A percentile compares a stretch with the other conserved stretches of the same genome.
phyloP scores from a whole-genome alignment of 164 flowering plant species.

The Liriodendron chinense region DNA sequence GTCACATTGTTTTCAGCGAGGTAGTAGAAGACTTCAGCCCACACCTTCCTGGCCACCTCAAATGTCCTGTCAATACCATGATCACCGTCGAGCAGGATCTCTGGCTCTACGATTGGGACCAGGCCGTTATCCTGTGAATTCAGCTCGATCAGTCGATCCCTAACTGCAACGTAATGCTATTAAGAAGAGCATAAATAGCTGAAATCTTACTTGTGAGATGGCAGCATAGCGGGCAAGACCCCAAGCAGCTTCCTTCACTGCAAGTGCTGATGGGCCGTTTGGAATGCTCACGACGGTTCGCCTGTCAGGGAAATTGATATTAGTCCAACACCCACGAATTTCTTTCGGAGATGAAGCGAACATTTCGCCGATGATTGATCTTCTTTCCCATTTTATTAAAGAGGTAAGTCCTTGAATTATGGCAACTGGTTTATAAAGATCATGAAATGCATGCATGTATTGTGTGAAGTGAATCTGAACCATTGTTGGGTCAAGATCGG shows the following conservation, averaged over 20 bases:
- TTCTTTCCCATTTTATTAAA: background rate
- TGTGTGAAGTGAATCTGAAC: background rate
- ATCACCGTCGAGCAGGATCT: constrained; percentile 82
- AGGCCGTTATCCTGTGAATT: constrained; percentile 67
- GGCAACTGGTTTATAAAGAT: background rate
- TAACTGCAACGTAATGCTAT: background rate
- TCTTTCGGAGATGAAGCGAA: background rate
- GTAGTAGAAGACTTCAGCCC: constrained; percentile 92
- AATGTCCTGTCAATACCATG: constrained; percentile 82
- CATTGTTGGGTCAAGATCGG: background rate
- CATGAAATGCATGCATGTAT: background rate
- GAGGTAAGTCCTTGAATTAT: background rate
- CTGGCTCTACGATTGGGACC: constrained; percentile 91
- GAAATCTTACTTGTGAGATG: constrained; percentile 55
- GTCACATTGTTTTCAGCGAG: constrained; percentile 77
- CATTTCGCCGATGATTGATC: background rate
- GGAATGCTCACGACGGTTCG: constrained; percentile 94
- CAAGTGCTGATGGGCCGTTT: constrained; percentile 83
- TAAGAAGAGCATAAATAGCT: background rate
- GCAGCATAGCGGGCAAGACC: constrained; percentile 90
- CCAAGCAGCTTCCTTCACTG: constrained; percentile 93
- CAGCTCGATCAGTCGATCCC: background rate
- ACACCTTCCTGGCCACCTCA: constrained; percentile 74
- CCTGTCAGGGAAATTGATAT: constrained; percentile 31
- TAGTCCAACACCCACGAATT: background rate